Percentiles rank a stretch among this genome's conserved stretches.
Evolutionary conservation across 106 monocot species (phyloP).

Genomic region (Dendrobium officinale): DNA sequence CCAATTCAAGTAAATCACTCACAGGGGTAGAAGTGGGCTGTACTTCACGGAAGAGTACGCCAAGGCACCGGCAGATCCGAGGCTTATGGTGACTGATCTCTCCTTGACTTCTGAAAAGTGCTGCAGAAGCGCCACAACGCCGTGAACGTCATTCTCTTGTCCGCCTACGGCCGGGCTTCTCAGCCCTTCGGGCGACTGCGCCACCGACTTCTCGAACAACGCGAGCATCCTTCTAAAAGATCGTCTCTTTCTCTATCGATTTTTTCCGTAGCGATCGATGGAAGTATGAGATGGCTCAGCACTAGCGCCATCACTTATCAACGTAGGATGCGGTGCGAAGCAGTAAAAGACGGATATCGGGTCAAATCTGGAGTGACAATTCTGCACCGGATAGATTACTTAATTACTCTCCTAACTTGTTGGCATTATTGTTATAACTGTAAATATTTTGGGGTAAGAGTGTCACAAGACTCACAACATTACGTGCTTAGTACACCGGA

Average conservation of each 20-base stretch:
- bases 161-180: constrained; percentile 2
- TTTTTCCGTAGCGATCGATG: background rate
- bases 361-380: no score
- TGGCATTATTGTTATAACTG: no score
- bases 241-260: background rate
- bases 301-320: background rate
- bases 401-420: no score
- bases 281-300: background rate
- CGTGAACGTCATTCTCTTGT: background rate
- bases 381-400: background rate
- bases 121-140: constrained; percentile 4
- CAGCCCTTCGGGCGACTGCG: constrained; percentile 16
- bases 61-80: constrained; percentile 13
- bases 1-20: background rate
- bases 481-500: no score
- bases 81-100: constrained; percentile 20
- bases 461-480: no score
- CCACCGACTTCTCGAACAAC: constrained; percentile 15
- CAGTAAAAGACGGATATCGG: no score
- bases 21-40: constrained; percentile 19
- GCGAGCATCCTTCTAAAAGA: constrained; percentile 11
- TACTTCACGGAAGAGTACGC: constrained; percentile 21
- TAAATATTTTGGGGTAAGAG: no score
- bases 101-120: constrained; percentile 11
- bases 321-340: no score